Evolutionary conservation across 2,329 filamentous ascomycete species (phyloP), one percentile per base, ranked within the genome.

Genomic region (Fusarium solani-melongenae): DNA sequence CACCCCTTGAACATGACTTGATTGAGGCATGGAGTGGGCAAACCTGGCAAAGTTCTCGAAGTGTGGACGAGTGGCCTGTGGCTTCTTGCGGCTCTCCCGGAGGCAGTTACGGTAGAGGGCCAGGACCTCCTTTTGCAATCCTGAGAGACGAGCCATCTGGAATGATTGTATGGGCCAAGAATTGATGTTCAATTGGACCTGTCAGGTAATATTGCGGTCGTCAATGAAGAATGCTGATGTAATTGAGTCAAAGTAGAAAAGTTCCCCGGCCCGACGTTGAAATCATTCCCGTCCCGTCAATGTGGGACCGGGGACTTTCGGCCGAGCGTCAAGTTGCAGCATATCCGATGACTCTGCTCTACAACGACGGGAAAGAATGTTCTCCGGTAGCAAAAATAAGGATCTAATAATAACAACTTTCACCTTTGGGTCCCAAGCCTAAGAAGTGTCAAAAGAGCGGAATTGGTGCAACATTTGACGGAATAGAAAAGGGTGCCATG

Each of bases 71-170:
- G 87, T 86, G 46, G 83, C 83, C 91, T 84, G 81, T 58, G 95
- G 94, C 82, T 99, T 98, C 79, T 91, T 92, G 69, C 92, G 90
- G 67, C 92, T 91, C 79, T 93, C 94, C 68, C 95, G 90, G 29
- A 99, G 86, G 78, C 96, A 98, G 80, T 91, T 90, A 67, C 96
- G 91, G 82, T 98, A 99, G 15, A 99, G 89, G 36, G 91, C 88
- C 60, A 98, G 83, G 5, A 98, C 96, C 79, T 98, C 94, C 78
- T 90, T 92, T 81, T 98, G 96, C n/a, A 98, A 86, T 38, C 96
- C 96, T 9, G 95, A 97, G 29, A 95, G 86, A 62, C 79, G 79
- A 57, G 73, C 78, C 71, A 75, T 78, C 27, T 51, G 69, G 17
- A 46, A 9, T 29, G 51, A 22, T 39, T 38, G 33, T n/a, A n/a